Evolutionary conservation across 176 grass and related monocot species (phyloP).

Genomic region (Oryza longistaminata): DNA sequence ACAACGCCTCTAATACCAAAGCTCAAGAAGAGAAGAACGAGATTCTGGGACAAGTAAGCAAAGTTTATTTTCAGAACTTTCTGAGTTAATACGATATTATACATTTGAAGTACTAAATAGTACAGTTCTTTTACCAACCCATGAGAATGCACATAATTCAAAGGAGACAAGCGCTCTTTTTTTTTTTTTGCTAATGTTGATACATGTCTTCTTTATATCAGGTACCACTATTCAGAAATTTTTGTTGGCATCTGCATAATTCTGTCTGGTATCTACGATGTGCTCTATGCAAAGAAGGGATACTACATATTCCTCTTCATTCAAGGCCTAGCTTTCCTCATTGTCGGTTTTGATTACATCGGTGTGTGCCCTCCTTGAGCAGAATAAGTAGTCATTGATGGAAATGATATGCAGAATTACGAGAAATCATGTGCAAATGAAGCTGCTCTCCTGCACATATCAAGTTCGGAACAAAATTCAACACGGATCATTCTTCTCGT

Average conservation of each 20-base stretch:
- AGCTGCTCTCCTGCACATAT: constrained; percentile 33
- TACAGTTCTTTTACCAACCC: not conserved
- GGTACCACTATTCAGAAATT: constrained; percentile 73
- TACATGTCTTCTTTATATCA: constrained; percentile 28
- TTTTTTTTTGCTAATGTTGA: constrained; percentile 30
- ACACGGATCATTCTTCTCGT: not conserved
- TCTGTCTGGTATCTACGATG: constrained; percentile 68
- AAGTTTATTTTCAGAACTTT: constrained; percentile 15
- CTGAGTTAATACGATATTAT: not conserved
- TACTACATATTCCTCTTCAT: constrained; percentile 81
- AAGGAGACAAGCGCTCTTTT: not conserved
- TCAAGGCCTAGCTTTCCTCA: constrained; percentile 72
- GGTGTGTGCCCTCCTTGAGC: constrained; percentile 53
- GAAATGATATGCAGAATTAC: not conserved
- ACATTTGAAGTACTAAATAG: not conserved
- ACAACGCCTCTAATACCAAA: constrained; percentile 45
- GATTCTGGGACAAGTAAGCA: constrained; percentile 61
- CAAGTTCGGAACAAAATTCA: not conserved
- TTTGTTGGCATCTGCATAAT: constrained; percentile 62
- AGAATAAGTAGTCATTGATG: constrained; percentile 30
- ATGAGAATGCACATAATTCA: not conserved
- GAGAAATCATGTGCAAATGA: not conserved
- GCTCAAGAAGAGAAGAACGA: constrained; percentile 45
- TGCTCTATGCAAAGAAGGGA: constrained; percentile 60
- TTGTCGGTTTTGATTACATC: constrained; percentile 72